A percentile compares a stretch with the other conserved stretches of the same genome.
Evolutionary conservation across 371 early-diverging fungal species (phyloP).

Genomic region (Syncephalastrum sp.): DNA sequence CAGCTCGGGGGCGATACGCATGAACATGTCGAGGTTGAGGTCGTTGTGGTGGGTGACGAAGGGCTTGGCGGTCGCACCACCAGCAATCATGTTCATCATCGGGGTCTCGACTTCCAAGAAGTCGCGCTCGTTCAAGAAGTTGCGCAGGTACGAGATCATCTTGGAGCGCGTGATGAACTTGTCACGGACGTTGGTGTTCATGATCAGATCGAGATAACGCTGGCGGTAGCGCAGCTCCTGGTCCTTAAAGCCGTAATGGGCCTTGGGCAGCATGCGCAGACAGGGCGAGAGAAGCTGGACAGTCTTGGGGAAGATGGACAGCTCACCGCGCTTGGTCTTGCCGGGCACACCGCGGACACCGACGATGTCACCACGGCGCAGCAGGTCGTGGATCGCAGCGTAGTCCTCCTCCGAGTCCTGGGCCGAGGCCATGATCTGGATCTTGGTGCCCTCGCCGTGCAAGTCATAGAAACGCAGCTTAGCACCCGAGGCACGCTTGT

Average conservation of each 20-base stretch:
- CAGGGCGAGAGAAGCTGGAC: conserved; percentile 94
- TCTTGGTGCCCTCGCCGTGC: conserved; percentile 90
- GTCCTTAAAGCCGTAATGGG: conserved; percentile 96
- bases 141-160: conserved; percentile 94
- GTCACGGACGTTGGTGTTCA: conserved; percentile 95
- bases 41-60: conserved; percentile 99
- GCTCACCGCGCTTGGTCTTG: conserved; percentile 94
- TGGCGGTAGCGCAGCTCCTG: conserved; percentile 97
- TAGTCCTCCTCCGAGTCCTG: conserved; percentile 81
- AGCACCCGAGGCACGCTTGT: conserved; percentile 84
- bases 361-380: conserved; percentile 98
- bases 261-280: conserved; percentile 95
- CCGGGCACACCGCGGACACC: conserved; percentile 95
- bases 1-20: conserved; percentile 99
- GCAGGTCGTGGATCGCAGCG: conserved; percentile 71
- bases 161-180: conserved; percentile 92
- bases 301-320: conserved; percentile 93
- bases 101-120: conserved; percentile 99
- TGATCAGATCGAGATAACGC: conserved; percentile 99
- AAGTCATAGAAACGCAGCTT: conserved; percentile 97
- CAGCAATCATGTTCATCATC: conserved; percentile 99
- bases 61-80: conserved; percentile 99
- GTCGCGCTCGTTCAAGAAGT: conserved; percentile 90
- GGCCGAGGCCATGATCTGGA: conserved; percentile 92
- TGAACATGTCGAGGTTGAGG: conserved; percentile 96